Evolutionary conservation across 768 basidiomycete species (phyloP), one percentile per base, ranked within the genome.

Genomic region (Phlegmacium glaucopus): DNA sequence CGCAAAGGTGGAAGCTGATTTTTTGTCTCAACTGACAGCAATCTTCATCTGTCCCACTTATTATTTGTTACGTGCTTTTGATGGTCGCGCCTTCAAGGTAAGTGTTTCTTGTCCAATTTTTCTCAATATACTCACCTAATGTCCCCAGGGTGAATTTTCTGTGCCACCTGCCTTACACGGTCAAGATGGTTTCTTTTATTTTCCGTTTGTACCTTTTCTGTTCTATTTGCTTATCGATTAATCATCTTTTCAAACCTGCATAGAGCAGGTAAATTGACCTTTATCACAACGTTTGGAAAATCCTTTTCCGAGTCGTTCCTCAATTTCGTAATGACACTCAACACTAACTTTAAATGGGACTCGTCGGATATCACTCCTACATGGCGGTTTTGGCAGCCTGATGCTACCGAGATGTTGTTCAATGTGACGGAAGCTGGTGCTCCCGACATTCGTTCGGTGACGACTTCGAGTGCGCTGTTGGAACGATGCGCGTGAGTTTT

Each of bases 41-140:
- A 73, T 76, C 39, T 72, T 77, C 40, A 63, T 67, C 16, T 78
- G 75, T 48, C 75, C 76, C 0, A 70, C 72, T 0, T 76, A 76
- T 48, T 70, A 53, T 46, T 39, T 74, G 11, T 48, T 72, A 32
- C 49, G 51, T 12, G 68, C 69, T 11, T 70, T 72, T 48, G 46
- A 39, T 10, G 52, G 50, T 7, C 49, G 52, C 4, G 49, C 61
- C 5, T 72, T 61, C 54, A 73, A 73, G 63, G 72, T 66, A 37
- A 41, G 48, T 9, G 4, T 17, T 32, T 4, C 32, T 28, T 10
- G 16, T 35, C 6, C 4, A 6, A 7, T 2, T 35, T 25, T 13
- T 9, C 9, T 9, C 5, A 10, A 6, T 11, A 13, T 42, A 25
- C 9, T 34, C 5, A 38, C 4, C 1, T 10, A 18, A 15, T 17